Evolutionary conservation across 306 rosid genomes (phyloP), one percentile per base, ranked within the genome.

Genomic region (Gastrolobium villosum): DNA sequence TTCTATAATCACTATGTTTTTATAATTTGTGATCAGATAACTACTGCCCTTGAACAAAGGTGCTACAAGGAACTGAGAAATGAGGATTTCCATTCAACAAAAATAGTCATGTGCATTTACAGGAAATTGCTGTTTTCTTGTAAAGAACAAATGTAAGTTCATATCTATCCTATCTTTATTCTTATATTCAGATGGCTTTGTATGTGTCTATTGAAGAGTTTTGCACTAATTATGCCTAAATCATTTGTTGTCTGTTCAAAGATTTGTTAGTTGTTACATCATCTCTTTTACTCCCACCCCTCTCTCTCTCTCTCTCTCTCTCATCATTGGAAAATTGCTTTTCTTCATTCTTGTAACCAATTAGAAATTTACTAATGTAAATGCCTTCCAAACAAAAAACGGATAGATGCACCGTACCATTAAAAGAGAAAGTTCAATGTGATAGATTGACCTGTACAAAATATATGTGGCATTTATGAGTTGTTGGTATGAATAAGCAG

Each of bases 141-240:
- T 84, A 93, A 85, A 88, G 98, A 90, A 80, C 98, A 93, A 81
- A 88, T 96, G 99, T 96, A 85, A 88, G 99, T 86, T 72, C 77
- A 30, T 72, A 54, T 79, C 53, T 84, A 6, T 44, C 78, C 52
- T 41, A 80, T 69, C 36, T 70, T 69, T 54, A n/a, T 36, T 52
- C 34, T 55, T 35, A 20, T 72, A 71, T 74, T 40, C 43, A 41
- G 45, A 65, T 55, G 48, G 80, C 31, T n/a, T 62, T 43, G 15
- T 65, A 34, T 6, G 50, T 44, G 32, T 43, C 10, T 15, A 20
- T 20, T 3, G 28, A 54, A 31, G 11, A 66, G 13, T 15, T 46
- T 63, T 39, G 20, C 20, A 41, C 72, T 48, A 46, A 26, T 75
- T 43, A 15, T 36, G 10, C 75, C 61, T 34, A 31, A 7, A 48